Evolutionary conservation across 106 monocot genomes (phyloP).

Genomic region (Acanthochlamys bracteata): DNA sequence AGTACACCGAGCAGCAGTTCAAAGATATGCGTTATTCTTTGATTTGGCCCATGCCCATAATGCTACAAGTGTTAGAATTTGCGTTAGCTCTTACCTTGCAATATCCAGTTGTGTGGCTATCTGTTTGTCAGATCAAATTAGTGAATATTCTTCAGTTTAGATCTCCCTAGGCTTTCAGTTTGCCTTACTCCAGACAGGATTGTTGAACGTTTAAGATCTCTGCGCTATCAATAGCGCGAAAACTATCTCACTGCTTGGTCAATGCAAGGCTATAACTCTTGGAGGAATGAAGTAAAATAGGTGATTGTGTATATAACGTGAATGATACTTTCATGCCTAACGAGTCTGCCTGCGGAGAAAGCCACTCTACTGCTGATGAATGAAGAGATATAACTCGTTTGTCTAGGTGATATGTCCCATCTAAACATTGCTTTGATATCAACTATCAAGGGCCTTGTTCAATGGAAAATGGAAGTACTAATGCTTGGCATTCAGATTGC

Average conservation of each 20-base stretch:
- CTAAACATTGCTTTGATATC: too few species aligned
- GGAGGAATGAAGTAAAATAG: too few species aligned
- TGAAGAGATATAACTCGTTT: too few species aligned
- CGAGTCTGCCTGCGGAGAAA: too few species aligned
- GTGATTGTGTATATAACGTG: too few species aligned
- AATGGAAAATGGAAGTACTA: too few species aligned
- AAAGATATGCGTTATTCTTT: constrained; percentile 58
- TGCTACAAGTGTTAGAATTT: constrained; percentile 61
- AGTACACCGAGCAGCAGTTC: constrained; percentile 47
- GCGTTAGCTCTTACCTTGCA: background rate
- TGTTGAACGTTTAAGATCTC: background rate
- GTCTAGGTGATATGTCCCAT: too few species aligned
- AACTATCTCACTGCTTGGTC: background rate
- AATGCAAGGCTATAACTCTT: too few species aligned
- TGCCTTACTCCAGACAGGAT: background rate
- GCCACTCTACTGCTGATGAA: too few species aligned
- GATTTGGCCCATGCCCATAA: constrained; percentile 47
- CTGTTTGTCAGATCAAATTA: background rate
- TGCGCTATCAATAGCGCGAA: background rate
- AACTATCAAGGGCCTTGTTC: too few species aligned
- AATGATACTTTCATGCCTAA: too few species aligned
- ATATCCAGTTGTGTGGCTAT: background rate
- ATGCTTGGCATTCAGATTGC: too few species aligned
- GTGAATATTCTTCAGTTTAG: background rate
- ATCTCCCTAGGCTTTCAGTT: background rate